Conservation (phyloP, 179 eudicot genomes). For the Corrigiola litoralis region DNA sequence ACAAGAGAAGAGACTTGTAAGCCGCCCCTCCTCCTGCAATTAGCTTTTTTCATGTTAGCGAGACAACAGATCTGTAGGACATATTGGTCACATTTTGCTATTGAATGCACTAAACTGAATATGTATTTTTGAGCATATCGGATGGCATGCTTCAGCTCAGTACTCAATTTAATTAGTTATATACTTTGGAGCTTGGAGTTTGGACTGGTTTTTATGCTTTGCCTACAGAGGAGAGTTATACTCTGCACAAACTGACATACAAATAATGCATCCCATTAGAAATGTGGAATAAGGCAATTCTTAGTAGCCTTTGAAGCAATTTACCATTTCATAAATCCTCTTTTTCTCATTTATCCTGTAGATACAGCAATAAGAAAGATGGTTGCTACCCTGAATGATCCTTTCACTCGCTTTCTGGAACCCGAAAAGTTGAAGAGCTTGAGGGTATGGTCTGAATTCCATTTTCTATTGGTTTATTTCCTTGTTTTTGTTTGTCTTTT, state of each 20-base stretch:
- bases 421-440: conserved; percentile 81
- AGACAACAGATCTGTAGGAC: not conserved
- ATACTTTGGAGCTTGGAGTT: too few relatives aligned
- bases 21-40: not conserved
- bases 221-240: not conserved
- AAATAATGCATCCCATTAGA: not conserved
- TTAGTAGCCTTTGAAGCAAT: conserved; percentile 1
- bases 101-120: too few relatives aligned
- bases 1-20: conserved; percentile 89
- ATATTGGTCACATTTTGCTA: too few relatives aligned
- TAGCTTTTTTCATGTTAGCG: not conserved
- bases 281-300: not conserved
- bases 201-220: not conserved
- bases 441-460: conserved; percentile 57
- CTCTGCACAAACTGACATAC: not conserved
- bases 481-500: not conserved
- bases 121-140: too few relatives aligned
- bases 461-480: conserved; percentile 9
- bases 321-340: not conserved
- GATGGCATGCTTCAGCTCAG: not conserved
- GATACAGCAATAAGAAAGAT: conserved; percentile 87
- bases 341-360: conserved; percentile 16
- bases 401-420: conserved; percentile 94
- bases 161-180: too few relatives aligned
- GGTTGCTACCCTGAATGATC: conserved; percentile 87